phyloP scores from a whole-genome alignment of 176 grass and related monocot species.

The Oryza brachyantha region DNA sequence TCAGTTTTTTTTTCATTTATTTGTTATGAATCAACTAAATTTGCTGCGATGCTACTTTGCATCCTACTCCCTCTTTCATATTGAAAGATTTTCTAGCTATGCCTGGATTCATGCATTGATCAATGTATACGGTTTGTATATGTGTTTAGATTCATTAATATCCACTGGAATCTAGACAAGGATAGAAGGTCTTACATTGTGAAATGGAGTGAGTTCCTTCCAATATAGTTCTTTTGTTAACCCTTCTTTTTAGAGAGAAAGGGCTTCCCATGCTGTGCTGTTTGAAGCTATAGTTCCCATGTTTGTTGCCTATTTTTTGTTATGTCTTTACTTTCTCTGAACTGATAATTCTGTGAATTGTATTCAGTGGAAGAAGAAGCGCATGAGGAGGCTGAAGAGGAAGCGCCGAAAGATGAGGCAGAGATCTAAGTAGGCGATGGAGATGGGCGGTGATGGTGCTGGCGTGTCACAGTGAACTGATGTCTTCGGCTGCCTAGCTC shows the following conservation, averaged over 20 bases:
- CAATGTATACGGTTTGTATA: no score
- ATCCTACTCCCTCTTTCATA: no score
- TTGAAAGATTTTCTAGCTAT: no score
- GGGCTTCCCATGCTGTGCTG: neutral
- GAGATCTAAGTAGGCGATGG: slow-evolving; percentile 74
- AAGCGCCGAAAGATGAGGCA: slow-evolving; percentile 99
- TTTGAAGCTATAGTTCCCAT: neutral
- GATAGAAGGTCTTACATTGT: no score
- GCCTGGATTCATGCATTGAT: no score
- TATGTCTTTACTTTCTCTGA: no score
- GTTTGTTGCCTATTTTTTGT: neutral
- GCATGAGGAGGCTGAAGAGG: slow-evolving; percentile 97
- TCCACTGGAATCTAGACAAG: no score
- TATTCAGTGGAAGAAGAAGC: slow-evolving; percentile 98
- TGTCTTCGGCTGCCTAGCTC: neutral
- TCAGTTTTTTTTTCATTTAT: no score
- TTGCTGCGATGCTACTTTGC: neutral
- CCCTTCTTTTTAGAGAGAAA: neutral
- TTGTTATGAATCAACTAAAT: neutral
- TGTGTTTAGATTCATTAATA: no score
- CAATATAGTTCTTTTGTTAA: neutral
- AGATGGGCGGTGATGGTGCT: neutral
- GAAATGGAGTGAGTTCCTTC: no score
- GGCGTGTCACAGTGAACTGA: neutral
- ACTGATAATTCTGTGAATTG: neutral